Evolutionary conservation across 1,284 basidiomycete genomes (phyloP), one percentile per base, ranked within the genome.

Genomic region (Papiliotrema flavescens): DNA sequence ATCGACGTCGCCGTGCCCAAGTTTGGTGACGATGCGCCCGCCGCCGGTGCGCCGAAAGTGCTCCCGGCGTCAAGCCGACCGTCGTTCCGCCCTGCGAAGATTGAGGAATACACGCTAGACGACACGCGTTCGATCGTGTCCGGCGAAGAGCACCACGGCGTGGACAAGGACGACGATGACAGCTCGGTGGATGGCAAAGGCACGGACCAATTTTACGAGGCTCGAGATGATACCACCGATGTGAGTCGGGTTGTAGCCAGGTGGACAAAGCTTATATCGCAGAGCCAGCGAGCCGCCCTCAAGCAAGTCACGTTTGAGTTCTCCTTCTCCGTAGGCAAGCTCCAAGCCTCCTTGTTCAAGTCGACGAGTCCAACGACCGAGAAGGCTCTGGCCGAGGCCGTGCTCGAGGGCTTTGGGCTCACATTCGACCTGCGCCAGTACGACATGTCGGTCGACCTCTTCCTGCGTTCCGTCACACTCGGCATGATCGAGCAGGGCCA

Each of bases 1-100:
- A 85, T 98, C 66, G 93, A 98, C 65, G 87, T 93, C 13, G 85
- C 88, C 28, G 86, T 99, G 39, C 96, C 96, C 3, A 83, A 87
- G 55, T 87, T 98, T 65, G 88, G 82, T 49, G 82, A 85, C 43
- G 82, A 63, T 34, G 57, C 62, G 2, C 40, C 52, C 13, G 49
- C 53, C 4, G 35, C 46, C 7, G 26, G 46, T 11, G 49, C 53
- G 15, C 53, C 56, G 4, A 34, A 49, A 15, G 45, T 51, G 6
- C 26, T 49, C 13, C 50, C 51, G 17, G 49, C 48, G 8, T 46
- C 50, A 20, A 34, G 64, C 52, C 47, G 52, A 23, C 64, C 26
- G 2, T 52, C 51, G 2, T 85, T 87, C 74, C 81, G 81, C 46
- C 64, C 57, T 61, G 77, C 34, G 82, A 48, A 54, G 28, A 57